Percentiles rank a stretch among this genome's conserved stretches.
These are phyloP conservation scores for Leccinum subspadiceum DNA, from an alignment of 1,284 basidiomycete genomes.

Conservation along the genomic window DNA sequence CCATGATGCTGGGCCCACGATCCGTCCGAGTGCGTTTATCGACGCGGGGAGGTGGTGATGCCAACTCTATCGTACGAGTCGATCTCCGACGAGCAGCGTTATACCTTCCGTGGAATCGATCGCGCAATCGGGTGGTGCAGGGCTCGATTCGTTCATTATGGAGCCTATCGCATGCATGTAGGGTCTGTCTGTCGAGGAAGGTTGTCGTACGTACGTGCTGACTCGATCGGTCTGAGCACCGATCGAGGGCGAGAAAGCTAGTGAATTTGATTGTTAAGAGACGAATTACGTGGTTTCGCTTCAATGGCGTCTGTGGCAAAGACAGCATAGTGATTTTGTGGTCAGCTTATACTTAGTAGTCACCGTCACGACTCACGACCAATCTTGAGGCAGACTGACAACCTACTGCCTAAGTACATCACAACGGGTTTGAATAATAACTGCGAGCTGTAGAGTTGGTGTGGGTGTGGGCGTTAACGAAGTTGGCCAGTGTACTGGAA, in stretches of 20 bases:
- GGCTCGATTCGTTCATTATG: not conserved
- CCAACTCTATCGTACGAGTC: not conserved
- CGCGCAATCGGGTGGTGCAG: not conserved
- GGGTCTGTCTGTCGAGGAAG: too few species aligned
- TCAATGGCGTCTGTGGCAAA: too few species aligned
- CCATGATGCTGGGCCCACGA: not conserved
- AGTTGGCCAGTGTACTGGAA: not conserved
- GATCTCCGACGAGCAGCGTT: not conserved
- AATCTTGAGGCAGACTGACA: too few species aligned
- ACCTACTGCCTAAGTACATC: too few species aligned
- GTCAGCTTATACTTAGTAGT: too few species aligned
- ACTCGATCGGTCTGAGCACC: not conserved
- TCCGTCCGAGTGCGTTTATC: not conserved
- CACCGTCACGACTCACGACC: too few species aligned
- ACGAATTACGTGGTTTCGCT: not conserved
- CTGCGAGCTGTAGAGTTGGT: too few species aligned
- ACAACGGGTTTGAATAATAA: too few species aligned
- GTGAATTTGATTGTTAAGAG: not conserved
- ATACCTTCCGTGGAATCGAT: not conserved
- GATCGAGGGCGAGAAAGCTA: not conserved
- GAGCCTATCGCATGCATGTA: not conserved
- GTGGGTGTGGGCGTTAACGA: too few species aligned
- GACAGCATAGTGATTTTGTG: too few species aligned
- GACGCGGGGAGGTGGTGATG: not conserved
- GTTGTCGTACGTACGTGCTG: not conserved